phyloP scores from a whole-genome alignment of 2,329 filamentous ascomycete genomes.

The Rhynchosporium secalis region DNA sequence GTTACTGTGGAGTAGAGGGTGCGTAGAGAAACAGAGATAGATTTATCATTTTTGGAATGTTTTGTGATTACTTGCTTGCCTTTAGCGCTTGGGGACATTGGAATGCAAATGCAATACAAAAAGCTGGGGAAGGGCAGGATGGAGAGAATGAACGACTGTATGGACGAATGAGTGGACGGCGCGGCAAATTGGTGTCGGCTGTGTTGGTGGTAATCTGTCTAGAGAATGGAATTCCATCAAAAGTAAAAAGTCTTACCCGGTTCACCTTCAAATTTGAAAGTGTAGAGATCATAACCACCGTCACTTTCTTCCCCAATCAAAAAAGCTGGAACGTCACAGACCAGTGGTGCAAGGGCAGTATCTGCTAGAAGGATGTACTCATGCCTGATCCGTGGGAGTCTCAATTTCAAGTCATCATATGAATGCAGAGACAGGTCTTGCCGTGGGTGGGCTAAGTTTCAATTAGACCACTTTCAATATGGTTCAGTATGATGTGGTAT shows the following conservation, averaged over 20 bases:
- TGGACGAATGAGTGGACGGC: conserved; percentile 2
- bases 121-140: conserved; percentile 6
- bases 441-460: too few species aligned
- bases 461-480: too few species aligned
- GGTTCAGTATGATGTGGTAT: conserved; percentile 27
- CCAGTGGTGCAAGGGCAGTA: too few species aligned
- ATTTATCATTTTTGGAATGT: conserved; percentile 1
- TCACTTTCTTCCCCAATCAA: too few species aligned
- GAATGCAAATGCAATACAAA: conserved; percentile 3
- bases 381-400: too few species aligned
- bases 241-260: too few species aligned
- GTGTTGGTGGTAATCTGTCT: neutral
- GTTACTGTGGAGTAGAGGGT: conserved; percentile 89
- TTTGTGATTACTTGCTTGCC: conserved; percentile 19
- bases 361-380: too few species aligned
- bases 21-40: neutral
- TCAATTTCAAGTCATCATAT: too few species aligned
- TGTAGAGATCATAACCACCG: too few species aligned
- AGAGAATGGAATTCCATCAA: conserved; percentile 1
- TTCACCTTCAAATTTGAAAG: too few species aligned
- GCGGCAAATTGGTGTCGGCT: neutral
- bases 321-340: too few species aligned
- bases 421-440: too few species aligned
- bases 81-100: conserved; percentile 24
- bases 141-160: conserved; percentile 1